These are phyloP conservation scores for Cubamyces lactineus DNA, from an alignment of 768 basidiomycete species.

Conservation along the genomic window DNA sequence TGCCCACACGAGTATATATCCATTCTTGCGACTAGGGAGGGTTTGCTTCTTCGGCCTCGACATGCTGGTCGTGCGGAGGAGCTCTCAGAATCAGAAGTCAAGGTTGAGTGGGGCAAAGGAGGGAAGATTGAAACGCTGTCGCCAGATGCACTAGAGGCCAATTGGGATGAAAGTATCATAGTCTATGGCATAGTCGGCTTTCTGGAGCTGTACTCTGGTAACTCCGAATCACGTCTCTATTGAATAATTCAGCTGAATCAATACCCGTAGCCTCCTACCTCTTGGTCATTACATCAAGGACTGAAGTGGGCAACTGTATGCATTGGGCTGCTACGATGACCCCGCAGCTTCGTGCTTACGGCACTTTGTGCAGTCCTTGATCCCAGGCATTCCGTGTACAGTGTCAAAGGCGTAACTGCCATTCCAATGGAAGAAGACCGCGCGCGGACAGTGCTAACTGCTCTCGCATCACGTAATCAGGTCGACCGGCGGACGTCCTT, in stretches of 20 bases:
- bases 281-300: slow-evolving; percentile 67
- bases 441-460: slow-evolving; percentile 55
- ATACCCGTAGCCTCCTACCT: slow-evolving; percentile 66
- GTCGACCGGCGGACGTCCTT: slow-evolving; percentile 51
- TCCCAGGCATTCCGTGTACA: slow-evolving; percentile 60
- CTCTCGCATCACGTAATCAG: slow-evolving; percentile 55
- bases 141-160: slow-evolving; percentile 38
- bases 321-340: slow-evolving; percentile 15
- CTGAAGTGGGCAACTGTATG: slow-evolving; percentile 69
- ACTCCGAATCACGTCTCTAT: slow-evolving; percentile 20
- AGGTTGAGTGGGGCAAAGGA: slow-evolving; percentile 63
- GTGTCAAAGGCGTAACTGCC: slow-evolving; percentile 66
- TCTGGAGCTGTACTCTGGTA: slow-evolving; percentile 73
- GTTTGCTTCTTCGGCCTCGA: slow-evolving; percentile 70
- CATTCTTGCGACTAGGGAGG: slow-evolving; percentile 59
- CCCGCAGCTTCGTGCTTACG: background rate
- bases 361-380: slow-evolving; percentile 59
- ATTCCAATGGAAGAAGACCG: slow-evolving; percentile 73
- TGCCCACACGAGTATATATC: slow-evolving; percentile 71
- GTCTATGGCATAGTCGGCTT: slow-evolving; percentile 81
- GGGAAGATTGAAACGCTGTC: slow-evolving; percentile 56
- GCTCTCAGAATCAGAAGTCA: slow-evolving; percentile 44
- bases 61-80: slow-evolving; percentile 20
- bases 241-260: background rate
- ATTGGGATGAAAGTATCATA: slow-evolving; percentile 61